Base-by-base conservation (phyloP, 331 rosid genomes). In the Malus hybrid region DNA sequence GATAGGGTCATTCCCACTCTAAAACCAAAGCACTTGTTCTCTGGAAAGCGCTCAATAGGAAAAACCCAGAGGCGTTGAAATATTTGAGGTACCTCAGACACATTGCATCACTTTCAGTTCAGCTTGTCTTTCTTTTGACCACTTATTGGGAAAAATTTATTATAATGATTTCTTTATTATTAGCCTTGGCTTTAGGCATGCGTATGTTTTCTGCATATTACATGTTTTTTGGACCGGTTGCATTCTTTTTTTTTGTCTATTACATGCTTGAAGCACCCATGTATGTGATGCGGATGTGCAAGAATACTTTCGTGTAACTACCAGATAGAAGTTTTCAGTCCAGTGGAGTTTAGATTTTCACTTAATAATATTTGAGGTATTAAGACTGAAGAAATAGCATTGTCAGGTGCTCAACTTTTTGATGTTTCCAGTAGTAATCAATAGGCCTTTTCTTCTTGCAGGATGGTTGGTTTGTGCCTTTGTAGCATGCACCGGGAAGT, bases 1-100 rank as follows among this genome's bases (percentile, higher is more conserved):
- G 98, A 93, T 79, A 88, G 98, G 79, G 97, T 91, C 33, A 89
- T 93, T 55, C 96, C 93, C 30, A 89, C 68, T 65, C 26, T 89
- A 79, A 93, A 83, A 81, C 98, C 98, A 52, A 93, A 93, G 83
- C 97, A 93, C 92, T 44, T 44, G 50, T 44, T 44, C 15, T 44
- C 50, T 44, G 50, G 50, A 44, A 44, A 44, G 5, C 50, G 96
- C 66, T 80, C 92, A 20, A 76, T 2, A 29, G 98, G 98, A 29
- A 93, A 89, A 82, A 93, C 91, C 0, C 76, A 88, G 1, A 82
- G 98, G 76, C 98, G 97, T 18, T 93, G 81, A 88, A 16, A 76
- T 12, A 46, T 68, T 30, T 58, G 5, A 79, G 78, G 82, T 77
- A 77, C 50, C 64, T 72, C 66, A 64, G 32, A 50, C n/a, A 6